These are phyloP conservation scores for Cytospora paraplurivora DNA, from an alignment of 2,329 filamentous ascomycete species.

Conservation along the genomic window DNA sequence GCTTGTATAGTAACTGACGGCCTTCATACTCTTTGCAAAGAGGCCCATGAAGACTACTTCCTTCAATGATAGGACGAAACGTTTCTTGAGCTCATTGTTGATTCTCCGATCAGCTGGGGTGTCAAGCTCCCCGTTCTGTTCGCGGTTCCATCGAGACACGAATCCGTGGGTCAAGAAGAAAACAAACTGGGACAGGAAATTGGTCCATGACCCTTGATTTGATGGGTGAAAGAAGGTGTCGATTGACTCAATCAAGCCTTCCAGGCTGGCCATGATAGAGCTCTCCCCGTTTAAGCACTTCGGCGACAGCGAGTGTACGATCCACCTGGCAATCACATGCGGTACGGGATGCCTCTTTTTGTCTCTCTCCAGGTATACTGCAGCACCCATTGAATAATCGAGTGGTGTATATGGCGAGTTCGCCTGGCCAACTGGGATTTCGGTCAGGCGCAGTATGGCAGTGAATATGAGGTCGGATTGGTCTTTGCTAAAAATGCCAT, in stretches of 20 bases:
- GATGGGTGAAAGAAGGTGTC: constrained; percentile 99
- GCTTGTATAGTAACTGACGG: constrained; percentile 88
- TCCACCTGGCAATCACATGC: constrained; percentile 90
- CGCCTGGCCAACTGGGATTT: constrained; percentile 95
- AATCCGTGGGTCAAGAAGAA: constrained; percentile 95
- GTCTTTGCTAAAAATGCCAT: constrained; percentile 89
- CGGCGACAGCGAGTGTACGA: constrained; percentile 90
- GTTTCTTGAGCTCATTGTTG: constrained; percentile 76
- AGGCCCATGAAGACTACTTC: constrained; percentile 98
- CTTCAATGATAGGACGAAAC: constrained; percentile 85
- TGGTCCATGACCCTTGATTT: constrained; percentile 91
- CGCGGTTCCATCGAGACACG: constrained; percentile 95
- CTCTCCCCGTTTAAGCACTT: constrained; percentile 73
- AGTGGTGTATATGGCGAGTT: constrained; percentile 88
- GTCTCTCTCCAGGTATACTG: constrained; percentile 86
- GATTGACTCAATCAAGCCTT: constrained; percentile 89
- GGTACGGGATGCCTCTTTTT: constrained; percentile 89
- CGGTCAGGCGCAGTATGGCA: constrained; percentile 81
- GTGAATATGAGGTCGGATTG: constrained; percentile 95
- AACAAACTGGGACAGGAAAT: constrained; percentile 83
- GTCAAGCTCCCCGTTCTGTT: constrained; percentile 89
- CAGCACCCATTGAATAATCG: constrained; percentile 81
- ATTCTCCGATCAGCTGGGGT: constrained; percentile 78
- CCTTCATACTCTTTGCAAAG: constrained; percentile 90
- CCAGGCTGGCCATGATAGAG: constrained; percentile 81